Evolutionary conservation across 345 rosid genomes (phyloP).

Genomic region (Dipteronia sinensis): DNA sequence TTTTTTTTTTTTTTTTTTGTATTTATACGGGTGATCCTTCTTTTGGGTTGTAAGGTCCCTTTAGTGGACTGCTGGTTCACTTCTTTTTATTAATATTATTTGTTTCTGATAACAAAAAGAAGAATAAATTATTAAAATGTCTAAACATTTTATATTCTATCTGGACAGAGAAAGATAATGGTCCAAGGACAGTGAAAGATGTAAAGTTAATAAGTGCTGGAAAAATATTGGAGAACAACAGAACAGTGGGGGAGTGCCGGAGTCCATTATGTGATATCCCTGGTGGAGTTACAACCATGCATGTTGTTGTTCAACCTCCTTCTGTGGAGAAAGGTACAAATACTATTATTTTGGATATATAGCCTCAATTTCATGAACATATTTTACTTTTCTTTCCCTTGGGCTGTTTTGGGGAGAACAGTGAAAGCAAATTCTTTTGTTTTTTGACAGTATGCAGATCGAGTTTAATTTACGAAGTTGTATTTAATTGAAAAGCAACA

Average conservation of each 20-base stretch:
- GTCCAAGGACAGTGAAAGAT: slow-evolving; percentile 87
- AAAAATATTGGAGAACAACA: slow-evolving; percentile 85
- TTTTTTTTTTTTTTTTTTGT: too few relatives aligned
- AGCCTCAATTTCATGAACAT: background rate
- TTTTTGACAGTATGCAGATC: slow-evolving; percentile 4
- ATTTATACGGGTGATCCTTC: too few relatives aligned
- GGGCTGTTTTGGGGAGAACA: slow-evolving; percentile 11
- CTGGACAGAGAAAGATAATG: slow-evolving; percentile 74
- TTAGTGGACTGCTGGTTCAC: background rate
- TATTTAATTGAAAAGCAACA: background rate
- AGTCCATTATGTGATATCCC: slow-evolving; percentile 80
- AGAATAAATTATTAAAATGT: background rate
- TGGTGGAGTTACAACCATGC: slow-evolving; percentile 95
- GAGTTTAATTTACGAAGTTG: background rate
- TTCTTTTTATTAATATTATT: background rate
- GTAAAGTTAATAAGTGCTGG: slow-evolving; percentile 94
- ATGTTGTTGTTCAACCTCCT: slow-evolving; percentile 88
- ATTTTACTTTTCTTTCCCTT: background rate
- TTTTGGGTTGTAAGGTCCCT: background rate
- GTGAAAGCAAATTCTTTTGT: background rate
- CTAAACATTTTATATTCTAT: slow-evolving; percentile 4
- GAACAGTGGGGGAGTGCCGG: slow-evolving; percentile 75
- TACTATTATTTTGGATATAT: background rate
- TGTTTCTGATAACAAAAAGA: background rate
- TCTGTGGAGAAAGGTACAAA: slow-evolving; percentile 67